Percentiles rank a stretch among this genome's conserved stretches.
Evolutionary conservation across 805 yeast genomes (phyloP).

Genomic region (Suhomyces xylopsoci): DNA sequence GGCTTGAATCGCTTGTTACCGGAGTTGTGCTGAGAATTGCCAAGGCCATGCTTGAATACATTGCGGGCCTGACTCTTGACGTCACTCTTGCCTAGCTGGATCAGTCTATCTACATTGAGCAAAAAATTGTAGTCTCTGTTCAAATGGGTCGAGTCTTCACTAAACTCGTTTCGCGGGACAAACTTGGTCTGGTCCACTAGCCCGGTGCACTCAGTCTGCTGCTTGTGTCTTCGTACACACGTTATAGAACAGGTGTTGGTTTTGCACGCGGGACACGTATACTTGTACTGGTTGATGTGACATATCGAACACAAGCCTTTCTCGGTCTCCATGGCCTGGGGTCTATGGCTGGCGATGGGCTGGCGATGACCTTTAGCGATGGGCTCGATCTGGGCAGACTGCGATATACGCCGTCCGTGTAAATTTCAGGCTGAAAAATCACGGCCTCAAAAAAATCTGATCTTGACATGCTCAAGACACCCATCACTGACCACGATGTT

Average conservation of each 20-base stretch:
- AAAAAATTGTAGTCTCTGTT: conserved; percentile 85
- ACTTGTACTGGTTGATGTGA: conserved; percentile 45
- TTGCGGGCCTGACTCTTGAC: conserved; percentile 39
- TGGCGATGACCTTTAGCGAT: too few relatives aligned
- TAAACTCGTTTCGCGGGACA: conserved; percentile 46
- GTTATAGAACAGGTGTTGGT: conserved; percentile 62
- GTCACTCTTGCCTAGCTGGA: conserved; percentile 59
- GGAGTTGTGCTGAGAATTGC: conserved; percentile 14
- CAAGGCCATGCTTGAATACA: conserved; percentile 32
- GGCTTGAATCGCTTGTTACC: conserved; percentile 19
- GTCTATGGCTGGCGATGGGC: neutral
- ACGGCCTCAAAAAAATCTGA: neutral
- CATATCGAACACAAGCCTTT: conserved; percentile 31
- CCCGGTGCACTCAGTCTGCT: conserved; percentile 63
- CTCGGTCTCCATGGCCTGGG: conserved; percentile 5
- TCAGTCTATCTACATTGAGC: conserved; percentile 52
- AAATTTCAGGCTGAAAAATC: conserved; percentile 1
- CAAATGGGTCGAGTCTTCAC: conserved; percentile 42
- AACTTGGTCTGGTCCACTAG: conserved; percentile 57
- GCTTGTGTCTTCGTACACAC: conserved; percentile 73
- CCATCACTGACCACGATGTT: neutral
- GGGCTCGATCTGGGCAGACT: neutral
- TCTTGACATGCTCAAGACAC: neutral
- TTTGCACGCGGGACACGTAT: conserved; percentile 79
- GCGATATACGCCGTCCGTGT: conserved; percentile 1